These are phyloP conservation scores for Moesziomyces globuligerus DNA, from an alignment of 1,284 basidiomycete genomes.

Conservation along the genomic window DNA sequence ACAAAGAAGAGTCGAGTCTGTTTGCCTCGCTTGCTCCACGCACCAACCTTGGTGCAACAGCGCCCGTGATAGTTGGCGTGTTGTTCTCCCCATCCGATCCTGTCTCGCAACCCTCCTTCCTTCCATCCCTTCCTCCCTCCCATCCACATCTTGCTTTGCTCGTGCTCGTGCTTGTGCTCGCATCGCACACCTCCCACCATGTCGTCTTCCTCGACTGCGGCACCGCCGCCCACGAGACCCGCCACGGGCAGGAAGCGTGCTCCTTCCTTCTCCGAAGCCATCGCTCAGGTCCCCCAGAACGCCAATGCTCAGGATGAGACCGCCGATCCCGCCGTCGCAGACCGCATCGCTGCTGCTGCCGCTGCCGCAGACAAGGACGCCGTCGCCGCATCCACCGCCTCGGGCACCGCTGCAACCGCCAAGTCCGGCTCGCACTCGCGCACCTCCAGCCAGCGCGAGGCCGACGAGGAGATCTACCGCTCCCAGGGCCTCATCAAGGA, in stretches of 20 bases:
- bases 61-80: no score
- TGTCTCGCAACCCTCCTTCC: no score
- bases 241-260: slow-evolving; percentile 33
- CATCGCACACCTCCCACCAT: slow-evolving; percentile 4
- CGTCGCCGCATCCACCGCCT: slow-evolving; percentile 25
- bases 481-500: slow-evolving; percentile 48
- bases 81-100: no score
- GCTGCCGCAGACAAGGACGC: slow-evolving; percentile 10
- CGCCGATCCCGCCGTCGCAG: slow-evolving; percentile 38
- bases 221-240: slow-evolving; percentile 40
- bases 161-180: neutral
- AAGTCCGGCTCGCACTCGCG: slow-evolving; percentile 12
- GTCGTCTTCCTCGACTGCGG: slow-evolving; percentile 14
- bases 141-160: neutral
- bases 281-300: slow-evolving; percentile 42
- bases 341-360: slow-evolving; percentile 34
- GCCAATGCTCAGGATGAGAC: slow-evolving; percentile 46
- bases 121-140: neutral
- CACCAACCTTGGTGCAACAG: no score
- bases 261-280: slow-evolving; percentile 44
- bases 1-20: no score
- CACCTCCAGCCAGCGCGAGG: slow-evolving; percentile 5
- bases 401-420: slow-evolving; percentile 1
- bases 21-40: no score
- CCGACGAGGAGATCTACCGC: slow-evolving; percentile 41